phyloP scores from a whole-genome alignment of 129 eudicot genomes.

The Deinandra increscens region DNA sequence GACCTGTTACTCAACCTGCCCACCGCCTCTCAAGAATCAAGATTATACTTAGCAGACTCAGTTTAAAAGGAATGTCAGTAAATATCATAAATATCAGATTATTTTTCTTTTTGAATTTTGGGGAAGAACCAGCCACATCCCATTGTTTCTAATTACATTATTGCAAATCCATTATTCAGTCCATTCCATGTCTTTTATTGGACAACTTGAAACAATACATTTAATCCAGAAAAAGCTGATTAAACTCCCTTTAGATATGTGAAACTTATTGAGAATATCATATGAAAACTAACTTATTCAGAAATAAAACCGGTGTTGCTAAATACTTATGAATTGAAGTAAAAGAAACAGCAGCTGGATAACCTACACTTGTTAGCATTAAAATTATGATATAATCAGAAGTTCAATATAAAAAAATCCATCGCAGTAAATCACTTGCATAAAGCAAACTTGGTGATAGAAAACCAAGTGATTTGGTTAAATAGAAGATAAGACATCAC shows the following conservation, averaged over 20 bases:
- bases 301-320: neutral
- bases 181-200: slow-evolving; percentile 9
- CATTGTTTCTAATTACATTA: slow-evolving; percentile 7
- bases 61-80: neutral
- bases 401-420: slow-evolving; percentile 2
- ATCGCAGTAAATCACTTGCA: slow-evolving; percentile 19
- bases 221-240: neutral
- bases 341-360: neutral
- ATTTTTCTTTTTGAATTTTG: neutral
- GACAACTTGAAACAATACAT: slow-evolving; percentile 17
- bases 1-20: neutral
- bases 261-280: slow-evolving; percentile 4
- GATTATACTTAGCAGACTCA: neutral
- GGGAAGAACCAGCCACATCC: neutral
- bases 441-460: neutral
- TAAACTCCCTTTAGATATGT: neutral
- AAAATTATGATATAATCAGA: slow-evolving; percentile 7
- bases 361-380: neutral
- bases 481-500: slow-evolving; percentile 12
- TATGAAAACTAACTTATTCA: slow-evolving; percentile 1
- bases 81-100: neutral
- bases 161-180: slow-evolving; percentile 18
- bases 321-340: neutral
- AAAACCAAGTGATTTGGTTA: slow-evolving; percentile 13
- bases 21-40: neutral